Evolutionary conservation across 2,329 filamentous ascomycete genomes (phyloP).

Genomic region (Beauveria bassiana): DNA sequence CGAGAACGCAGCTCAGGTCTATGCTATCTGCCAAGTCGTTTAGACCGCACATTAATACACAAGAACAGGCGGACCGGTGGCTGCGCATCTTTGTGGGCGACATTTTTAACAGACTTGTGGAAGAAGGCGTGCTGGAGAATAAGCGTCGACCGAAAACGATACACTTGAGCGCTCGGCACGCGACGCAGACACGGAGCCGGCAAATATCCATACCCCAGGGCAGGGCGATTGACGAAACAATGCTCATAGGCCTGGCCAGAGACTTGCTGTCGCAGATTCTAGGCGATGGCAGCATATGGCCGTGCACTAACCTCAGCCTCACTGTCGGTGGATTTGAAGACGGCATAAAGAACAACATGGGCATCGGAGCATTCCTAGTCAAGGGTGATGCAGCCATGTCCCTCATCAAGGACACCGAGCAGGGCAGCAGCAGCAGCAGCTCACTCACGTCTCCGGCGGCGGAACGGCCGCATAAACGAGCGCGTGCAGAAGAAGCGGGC

Average conservation of each 20-base stretch:
- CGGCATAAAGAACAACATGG: constrained; percentile 72
- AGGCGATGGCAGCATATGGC: constrained; percentile 74
- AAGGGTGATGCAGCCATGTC: constrained; percentile 58
- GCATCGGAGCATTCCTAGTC: constrained; percentile 80
- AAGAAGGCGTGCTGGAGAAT: constrained; percentile 84
- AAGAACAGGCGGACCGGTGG: constrained; percentile 77
- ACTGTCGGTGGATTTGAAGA: constrained; percentile 92
- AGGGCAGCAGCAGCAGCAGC: not conserved
- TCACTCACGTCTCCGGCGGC: constrained; percentile 12
- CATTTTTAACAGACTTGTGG: constrained; percentile 80
- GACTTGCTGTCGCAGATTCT: constrained; percentile 70
- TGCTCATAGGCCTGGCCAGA: constrained; percentile 69
- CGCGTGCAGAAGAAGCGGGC: constrained; percentile 35
- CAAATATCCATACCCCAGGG: constrained; percentile 71
- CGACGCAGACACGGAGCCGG: constrained; percentile 65
- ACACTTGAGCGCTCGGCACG: constrained; percentile 73
- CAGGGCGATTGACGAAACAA: constrained; percentile 61
- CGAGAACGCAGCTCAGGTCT: constrained; percentile 87
- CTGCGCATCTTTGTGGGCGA: constrained; percentile 85
- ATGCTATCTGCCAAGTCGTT: constrained; percentile 98
- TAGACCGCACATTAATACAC: constrained; percentile 68
- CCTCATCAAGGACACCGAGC: constrained; percentile 18
- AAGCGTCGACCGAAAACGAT: constrained; percentile 80
- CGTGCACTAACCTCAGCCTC: constrained; percentile 82
- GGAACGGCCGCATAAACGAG: constrained; percentile 23